Conservation (phyloP, 169 alveolate species). For the Neospora caninum region DNA sequence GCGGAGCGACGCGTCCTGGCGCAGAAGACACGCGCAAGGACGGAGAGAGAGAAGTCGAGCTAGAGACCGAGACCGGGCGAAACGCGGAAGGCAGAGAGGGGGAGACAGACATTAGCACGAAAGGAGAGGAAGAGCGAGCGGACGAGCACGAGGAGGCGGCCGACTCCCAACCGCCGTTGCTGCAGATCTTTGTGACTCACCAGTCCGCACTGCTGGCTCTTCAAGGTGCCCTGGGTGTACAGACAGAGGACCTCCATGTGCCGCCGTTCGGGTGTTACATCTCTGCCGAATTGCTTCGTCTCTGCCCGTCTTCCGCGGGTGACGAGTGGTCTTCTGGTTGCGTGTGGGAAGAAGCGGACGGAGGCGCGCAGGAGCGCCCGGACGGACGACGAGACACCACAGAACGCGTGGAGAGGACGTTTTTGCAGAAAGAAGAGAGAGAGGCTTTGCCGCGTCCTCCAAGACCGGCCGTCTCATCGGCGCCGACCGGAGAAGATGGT, state of each 20-base stretch:
- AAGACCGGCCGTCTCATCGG: too few species aligned
- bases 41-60: too few species aligned
- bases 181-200: conserved; percentile 51
- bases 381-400: background rate
- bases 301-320: conserved; percentile 23
- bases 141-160: background rate
- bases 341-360: background rate
- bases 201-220: conserved; percentile 63
- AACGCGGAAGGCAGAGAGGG: too few species aligned
- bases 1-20: background rate
- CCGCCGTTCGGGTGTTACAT: conserved; percentile 62
- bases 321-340: background rate
- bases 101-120: too few species aligned
- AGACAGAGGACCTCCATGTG: conserved; percentile 31
- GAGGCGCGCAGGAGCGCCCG: background rate
- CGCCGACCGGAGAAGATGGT: too few species aligned
- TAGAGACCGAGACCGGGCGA: too few species aligned
- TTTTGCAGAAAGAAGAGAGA: too few species aligned
- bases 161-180: conserved; percentile 18
- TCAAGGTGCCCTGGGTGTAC: conserved; percentile 54
- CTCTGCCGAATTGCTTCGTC: conserved; percentile 49
- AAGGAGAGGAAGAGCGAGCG: background rate
- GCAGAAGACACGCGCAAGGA: background rate
- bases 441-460: too few species aligned
- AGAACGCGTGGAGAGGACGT: too few species aligned